Evolutionary conservation across 495 filamentous ascomycete genomes (phyloP).

Genomic region (Lasiosphaeriaceae sp.): DNA sequence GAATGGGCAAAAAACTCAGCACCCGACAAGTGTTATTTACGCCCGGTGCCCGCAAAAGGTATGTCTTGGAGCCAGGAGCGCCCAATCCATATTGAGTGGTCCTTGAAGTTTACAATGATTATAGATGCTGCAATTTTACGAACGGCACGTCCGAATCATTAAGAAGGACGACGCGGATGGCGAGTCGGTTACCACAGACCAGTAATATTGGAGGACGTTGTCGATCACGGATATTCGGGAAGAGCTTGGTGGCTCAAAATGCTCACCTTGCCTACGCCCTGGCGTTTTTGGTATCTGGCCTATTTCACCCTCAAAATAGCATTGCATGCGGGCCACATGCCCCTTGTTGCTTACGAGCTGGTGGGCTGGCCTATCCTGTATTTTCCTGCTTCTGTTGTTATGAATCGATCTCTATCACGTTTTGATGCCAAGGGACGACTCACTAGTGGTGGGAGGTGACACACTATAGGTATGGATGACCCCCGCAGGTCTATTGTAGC

Average conservation of each 20-base stretch:
- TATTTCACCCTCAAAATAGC: too few species aligned
- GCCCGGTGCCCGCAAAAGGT: constrained; percentile 59
- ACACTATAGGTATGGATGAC: too few species aligned
- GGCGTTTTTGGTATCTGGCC: too few species aligned
- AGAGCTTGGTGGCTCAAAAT: not conserved
- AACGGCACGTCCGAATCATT: constrained; percentile 52
- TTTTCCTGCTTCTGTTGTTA: too few species aligned
- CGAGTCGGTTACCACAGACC: constrained; percentile 1
- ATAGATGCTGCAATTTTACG: constrained; percentile 62
- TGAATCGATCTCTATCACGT: too few species aligned
- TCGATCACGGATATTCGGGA: not conserved
- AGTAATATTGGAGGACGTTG: not conserved
- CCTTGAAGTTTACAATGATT: constrained; percentile 2
- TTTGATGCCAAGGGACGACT: too few species aligned
- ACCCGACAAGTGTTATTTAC: constrained; percentile 52
- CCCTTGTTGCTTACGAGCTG: too few species aligned
- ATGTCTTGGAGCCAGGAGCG: constrained; percentile 7
- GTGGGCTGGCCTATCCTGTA: too few species aligned
- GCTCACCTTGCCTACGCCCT: not conserved
- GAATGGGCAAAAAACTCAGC: constrained; percentile 56
- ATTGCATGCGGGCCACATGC: too few species aligned
- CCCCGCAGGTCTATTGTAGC: too few species aligned
- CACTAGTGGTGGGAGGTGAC: too few species aligned
- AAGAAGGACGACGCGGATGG: constrained; percentile 26
- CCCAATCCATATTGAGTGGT: not conserved